phyloP scores from a whole-genome alignment of 2,329 filamentous ascomycete species.

The Annulohypoxylon truncatum region DNA sequence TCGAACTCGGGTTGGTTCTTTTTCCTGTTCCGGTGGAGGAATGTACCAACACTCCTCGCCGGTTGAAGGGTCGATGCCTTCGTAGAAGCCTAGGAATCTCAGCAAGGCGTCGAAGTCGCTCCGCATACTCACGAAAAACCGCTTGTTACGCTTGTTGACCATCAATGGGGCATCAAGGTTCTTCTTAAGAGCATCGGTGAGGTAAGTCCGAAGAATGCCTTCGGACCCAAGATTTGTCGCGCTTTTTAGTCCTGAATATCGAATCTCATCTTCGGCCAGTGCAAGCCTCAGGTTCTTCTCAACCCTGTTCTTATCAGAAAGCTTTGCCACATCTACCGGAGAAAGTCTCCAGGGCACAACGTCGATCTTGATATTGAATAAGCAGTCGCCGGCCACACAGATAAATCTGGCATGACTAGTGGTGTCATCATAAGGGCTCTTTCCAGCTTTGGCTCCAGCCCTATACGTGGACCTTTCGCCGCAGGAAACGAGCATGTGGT shows the following conservation, averaged over 20 bases:
- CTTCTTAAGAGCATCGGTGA: slow-evolving; percentile 61
- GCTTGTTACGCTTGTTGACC: slow-evolving; percentile 68
- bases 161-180: slow-evolving; percentile 52
- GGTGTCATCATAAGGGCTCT: slow-evolving; percentile 25
- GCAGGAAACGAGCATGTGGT: slow-evolving; percentile 47
- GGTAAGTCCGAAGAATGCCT: slow-evolving; percentile 62
- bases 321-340: slow-evolving; percentile 52
- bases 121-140: slow-evolving; percentile 66
- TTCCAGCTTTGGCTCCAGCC: slow-evolving; percentile 6
- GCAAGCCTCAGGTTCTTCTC: slow-evolving; percentile 54
- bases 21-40: slow-evolving; percentile 51
- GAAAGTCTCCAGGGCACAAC: slow-evolving; percentile 58
- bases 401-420: slow-evolving; percentile 41
- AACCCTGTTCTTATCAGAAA: slow-evolving; percentile 61
- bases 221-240: slow-evolving; percentile 57
- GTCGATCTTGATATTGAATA: slow-evolving; percentile 62
- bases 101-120: slow-evolving; percentile 62
- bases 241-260: slow-evolving; percentile 59
- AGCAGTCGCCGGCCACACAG: slow-evolving; percentile 44
- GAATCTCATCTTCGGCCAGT: slow-evolving; percentile 58
- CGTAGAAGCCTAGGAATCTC: slow-evolving; percentile 61
- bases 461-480: slow-evolving; percentile 22
- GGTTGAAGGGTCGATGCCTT: slow-evolving; percentile 53
- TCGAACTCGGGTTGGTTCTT: slow-evolving; percentile 51
- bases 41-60: slow-evolving; percentile 55